Percentiles rank a stretch among this genome's conserved stretches.
Conservation (phyloP, 306 rosid species). For the Fragaria nilgerrensis region DNA sequence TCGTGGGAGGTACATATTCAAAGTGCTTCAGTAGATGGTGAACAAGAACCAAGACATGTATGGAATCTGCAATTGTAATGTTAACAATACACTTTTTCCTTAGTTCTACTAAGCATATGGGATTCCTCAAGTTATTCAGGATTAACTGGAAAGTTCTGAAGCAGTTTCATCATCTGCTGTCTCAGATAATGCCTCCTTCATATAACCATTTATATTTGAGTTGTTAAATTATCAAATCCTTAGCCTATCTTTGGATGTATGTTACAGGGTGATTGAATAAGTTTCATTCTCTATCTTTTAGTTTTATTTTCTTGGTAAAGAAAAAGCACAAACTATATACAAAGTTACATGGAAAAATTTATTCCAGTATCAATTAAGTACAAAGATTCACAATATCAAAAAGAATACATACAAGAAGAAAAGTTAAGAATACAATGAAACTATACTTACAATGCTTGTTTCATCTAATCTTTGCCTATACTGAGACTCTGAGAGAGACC, state of each 20-base stretch:
- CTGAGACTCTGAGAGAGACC: not conserved
- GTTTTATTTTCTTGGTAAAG: not conserved
- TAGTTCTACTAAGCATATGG: not conserved
- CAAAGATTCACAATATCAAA: constrained; percentile 5
- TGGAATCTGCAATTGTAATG: not conserved
- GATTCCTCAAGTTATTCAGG: not conserved
- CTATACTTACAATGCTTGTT: constrained; percentile 13
- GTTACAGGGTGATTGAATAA: not conserved
- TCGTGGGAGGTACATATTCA: constrained; percentile 19
- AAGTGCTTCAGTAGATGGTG: not conserved
- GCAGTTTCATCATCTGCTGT: not conserved
- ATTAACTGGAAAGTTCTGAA: not conserved
- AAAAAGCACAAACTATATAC: not conserved
- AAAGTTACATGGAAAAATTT: constrained; percentile 3
- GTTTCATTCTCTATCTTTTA: not conserved
- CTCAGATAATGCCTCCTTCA: not conserved
- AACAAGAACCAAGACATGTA: not conserved
- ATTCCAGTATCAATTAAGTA: constrained; percentile 2
- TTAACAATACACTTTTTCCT: not conserved
- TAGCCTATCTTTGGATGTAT: not conserved
- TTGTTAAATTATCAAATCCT: not conserved
- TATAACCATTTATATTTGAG: not conserved
- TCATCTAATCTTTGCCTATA: constrained; percentile 13
- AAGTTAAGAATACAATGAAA: not conserved
- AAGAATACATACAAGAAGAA: not conserved